Conservation (phyloP, 2,329 filamentous ascomycete genomes). For the Rugonectria rugulosa region DNA sequence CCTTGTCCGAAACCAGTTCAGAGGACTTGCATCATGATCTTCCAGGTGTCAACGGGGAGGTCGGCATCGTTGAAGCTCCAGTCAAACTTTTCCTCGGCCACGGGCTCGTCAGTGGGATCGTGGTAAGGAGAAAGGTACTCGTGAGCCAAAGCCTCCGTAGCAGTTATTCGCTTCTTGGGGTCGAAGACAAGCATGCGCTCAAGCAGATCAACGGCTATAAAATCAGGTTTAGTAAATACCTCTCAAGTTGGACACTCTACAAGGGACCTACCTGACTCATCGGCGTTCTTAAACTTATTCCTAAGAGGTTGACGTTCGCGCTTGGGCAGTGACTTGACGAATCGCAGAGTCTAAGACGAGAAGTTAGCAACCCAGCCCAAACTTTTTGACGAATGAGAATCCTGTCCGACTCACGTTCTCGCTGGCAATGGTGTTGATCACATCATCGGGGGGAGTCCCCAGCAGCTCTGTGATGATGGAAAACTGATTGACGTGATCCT, state of each 20-base stretch:
- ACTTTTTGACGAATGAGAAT: neutral
- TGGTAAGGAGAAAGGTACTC: conserved; percentile 97
- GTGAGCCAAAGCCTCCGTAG: conserved; percentile 84
- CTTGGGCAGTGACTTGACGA: conserved; percentile 96
- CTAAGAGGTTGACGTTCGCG: conserved; percentile 86
- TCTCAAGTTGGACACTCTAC: neutral
- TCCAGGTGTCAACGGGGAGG: conserved; percentile 98
- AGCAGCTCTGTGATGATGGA: conserved; percentile 98
- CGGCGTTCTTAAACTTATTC: conserved; percentile 95
- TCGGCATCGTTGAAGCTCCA: conserved; percentile 99
- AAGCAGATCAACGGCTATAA: conserved; percentile 84
- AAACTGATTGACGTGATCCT: conserved; percentile 99
- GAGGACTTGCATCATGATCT: conserved; percentile 94
- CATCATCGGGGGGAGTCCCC: conserved; percentile 95
- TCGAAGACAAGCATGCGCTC: conserved; percentile 99
- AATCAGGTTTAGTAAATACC: conserved; percentile 6
- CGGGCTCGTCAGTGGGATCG: conserved; percentile 94
- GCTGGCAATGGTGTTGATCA: conserved; percentile 97
- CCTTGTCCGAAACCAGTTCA: neutral
- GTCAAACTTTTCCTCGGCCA: conserved; percentile 96
- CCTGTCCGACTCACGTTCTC: conserved; percentile 78
- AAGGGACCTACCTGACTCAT: conserved; percentile 75
- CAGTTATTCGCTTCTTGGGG: conserved; percentile 93
- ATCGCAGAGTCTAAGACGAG: conserved; percentile 78
- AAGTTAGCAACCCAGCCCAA: conserved; percentile 27